Percentiles rank a stretch among this genome's conserved stretches.
Conservation (phyloP, 139 green algal genomes). For the Chlamydomonas sphaeroides region DNA sequence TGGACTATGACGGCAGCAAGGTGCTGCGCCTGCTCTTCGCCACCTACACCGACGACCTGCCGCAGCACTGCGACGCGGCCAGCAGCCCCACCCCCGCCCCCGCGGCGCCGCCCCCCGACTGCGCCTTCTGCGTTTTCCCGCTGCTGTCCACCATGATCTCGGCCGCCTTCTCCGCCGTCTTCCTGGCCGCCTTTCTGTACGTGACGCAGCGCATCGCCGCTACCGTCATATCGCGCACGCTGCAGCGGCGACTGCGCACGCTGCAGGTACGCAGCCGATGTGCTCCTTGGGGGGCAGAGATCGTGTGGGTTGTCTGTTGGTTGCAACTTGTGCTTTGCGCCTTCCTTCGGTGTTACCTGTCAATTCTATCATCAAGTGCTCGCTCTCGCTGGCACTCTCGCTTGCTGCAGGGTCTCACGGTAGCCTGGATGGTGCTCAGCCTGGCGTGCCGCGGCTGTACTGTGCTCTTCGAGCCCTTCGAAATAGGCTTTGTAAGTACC, state of each 20-base stretch:
- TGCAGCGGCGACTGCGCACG: slow-evolving; percentile 45
- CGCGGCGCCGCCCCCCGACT: slow-evolving; percentile 3
- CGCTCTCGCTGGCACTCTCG: too few species aligned
- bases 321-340: neutral
- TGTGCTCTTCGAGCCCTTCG: slow-evolving; percentile 53
- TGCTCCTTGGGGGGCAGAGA: neutral
- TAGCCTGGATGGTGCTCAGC: slow-evolving; percentile 7
- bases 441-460: slow-evolving; percentile 51
- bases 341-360: too few species aligned
- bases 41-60: slow-evolving; percentile 1
- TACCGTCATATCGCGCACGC: slow-evolving; percentile 50
- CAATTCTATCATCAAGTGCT: too few species aligned
- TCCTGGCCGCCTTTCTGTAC: slow-evolving; percentile 46
- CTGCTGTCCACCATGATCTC: slow-evolving; percentile 59
- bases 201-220: slow-evolving; percentile 47
- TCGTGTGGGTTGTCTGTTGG: neutral
- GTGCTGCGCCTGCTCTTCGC: slow-evolving; percentile 36
- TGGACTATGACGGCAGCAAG: slow-evolving; percentile 30
- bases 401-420: neutral
- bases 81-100: neutral
- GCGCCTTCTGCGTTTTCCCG: slow-evolving; percentile 61
- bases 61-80: slow-evolving; percentile 10
- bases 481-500: slow-evolving; percentile 52
- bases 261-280: slow-evolving; percentile 50
- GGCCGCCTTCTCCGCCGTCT: slow-evolving; percentile 46